Evolutionary conservation across 2,329 filamentous ascomycete species (phyloP).

Genomic region (Botrytis aclada): DNA sequence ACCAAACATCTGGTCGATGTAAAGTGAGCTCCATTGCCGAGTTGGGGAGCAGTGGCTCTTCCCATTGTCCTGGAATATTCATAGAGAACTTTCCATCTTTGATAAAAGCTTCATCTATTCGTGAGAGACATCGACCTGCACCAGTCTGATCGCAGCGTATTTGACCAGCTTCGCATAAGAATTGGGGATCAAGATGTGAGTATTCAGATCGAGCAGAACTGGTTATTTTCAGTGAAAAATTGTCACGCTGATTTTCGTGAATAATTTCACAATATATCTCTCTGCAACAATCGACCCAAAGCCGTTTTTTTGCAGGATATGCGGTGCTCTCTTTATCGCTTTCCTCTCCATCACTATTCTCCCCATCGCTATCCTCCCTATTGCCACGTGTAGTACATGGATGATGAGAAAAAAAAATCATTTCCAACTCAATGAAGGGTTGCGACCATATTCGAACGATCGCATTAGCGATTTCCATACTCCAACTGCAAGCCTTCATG

Average conservation of each 20-base stretch:
- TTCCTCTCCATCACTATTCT: too few relatives aligned
- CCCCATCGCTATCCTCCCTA: too few relatives aligned
- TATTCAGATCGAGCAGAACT: background rate
- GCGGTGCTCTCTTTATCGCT: too few relatives aligned
- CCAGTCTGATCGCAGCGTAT: fast-evolving
- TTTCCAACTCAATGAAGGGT: fast-evolving
- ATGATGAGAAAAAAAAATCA: background rate
- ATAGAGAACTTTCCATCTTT: background rate
- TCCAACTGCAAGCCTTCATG: background rate
- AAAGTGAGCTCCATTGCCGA: background rate
- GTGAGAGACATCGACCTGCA: constrained; percentile 11
- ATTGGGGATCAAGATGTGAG: constrained; percentile 16
- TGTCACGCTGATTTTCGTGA: background rate
- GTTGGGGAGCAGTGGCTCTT: constrained; percentile 1
- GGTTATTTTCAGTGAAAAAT: background rate
- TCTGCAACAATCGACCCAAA: background rate
- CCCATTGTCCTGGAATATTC: constrained; percentile 19
- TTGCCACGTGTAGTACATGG: background rate
- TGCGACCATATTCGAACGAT: background rate
- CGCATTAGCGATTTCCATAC: background rate
- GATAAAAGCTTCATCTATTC: background rate
- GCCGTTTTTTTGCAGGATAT: too few relatives aligned
- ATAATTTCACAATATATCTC: background rate
- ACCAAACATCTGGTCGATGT: fast-evolving
- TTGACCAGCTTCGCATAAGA: background rate